Evolutionary conservation across 2,329 filamentous ascomycete genomes (phyloP).

Genomic region (Arthrobotrys entomopaga): DNA sequence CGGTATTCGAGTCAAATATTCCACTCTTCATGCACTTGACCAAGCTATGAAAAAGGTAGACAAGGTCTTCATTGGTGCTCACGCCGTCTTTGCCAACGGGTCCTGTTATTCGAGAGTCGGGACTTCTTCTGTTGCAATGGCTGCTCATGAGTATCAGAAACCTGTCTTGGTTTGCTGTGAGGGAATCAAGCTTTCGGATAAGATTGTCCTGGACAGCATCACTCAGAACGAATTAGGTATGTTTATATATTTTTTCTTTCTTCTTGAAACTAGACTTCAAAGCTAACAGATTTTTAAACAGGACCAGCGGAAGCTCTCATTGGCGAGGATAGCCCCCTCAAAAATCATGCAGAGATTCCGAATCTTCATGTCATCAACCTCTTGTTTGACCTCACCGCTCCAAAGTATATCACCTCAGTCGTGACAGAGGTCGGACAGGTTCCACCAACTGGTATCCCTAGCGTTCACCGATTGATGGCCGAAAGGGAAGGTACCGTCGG

Average conservation of each 20-base stretch:
- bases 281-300: slow-evolving; percentile 69
- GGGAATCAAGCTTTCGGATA: slow-evolving; percentile 92
- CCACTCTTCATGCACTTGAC: slow-evolving; percentile 79
- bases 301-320: slow-evolving; percentile 57
- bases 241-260: slow-evolving; percentile 66
- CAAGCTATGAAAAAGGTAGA: slow-evolving; percentile 77
- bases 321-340: slow-evolving; percentile 62
- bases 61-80: slow-evolving; percentile 83
- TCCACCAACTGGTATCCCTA: slow-evolving; percentile 84
- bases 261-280: slow-evolving; percentile 66
- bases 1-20: slow-evolving; percentile 82
- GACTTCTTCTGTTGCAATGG: slow-evolving; percentile 85
- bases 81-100: slow-evolving; percentile 96
- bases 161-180: slow-evolving; percentile 92
- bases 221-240: slow-evolving; percentile 79
- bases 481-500: slow-evolving; percentile 58
- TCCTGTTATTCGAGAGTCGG: slow-evolving; percentile 87
- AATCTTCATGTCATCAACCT: slow-evolving; percentile 75
- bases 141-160: slow-evolving; percentile 77
- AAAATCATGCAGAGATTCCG: slow-evolving; percentile 69
- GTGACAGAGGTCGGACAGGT: slow-evolving; percentile 90
- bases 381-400: slow-evolving; percentile 91
- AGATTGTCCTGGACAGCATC: slow-evolving; percentile 89
- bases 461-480: slow-evolving; percentile 72
- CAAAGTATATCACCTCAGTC: slow-evolving; percentile 85